Evolutionary conservation across 352 stramenopile species (phyloP).

Genomic region (Plasmopara halstedii): DNA sequence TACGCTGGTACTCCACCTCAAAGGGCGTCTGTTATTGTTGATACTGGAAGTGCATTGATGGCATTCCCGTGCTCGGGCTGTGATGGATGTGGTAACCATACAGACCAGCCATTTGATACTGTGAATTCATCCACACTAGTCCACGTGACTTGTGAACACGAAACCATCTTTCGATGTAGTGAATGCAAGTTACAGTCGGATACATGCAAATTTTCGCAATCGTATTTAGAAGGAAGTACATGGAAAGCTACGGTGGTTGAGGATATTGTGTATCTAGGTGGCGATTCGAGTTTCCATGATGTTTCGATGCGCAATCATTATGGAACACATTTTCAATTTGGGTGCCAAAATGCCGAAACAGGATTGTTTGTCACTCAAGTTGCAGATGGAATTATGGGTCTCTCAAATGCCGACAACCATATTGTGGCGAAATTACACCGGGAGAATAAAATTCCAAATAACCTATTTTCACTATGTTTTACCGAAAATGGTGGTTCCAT

Average conservation of each 20-base stretch:
- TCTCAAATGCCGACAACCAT: slow-evolving; percentile 67
- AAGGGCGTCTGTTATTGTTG: slow-evolving; percentile 72
- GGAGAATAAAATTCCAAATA: slow-evolving; percentile 75
- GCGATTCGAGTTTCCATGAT: slow-evolving; percentile 41
- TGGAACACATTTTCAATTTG: slow-evolving; percentile 74
- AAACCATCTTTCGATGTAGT: slow-evolving; percentile 51
- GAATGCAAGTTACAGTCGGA: slow-evolving; percentile 33
- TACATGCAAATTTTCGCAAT: slow-evolving; percentile 62
- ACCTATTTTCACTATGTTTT: slow-evolving; percentile 79
- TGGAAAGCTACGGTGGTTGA: slow-evolving; percentile 77
- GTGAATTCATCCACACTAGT: slow-evolving; percentile 60
- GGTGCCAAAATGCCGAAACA: slow-evolving; percentile 68
- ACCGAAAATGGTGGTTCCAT: slow-evolving; percentile 56
- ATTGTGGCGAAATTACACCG: slow-evolving; percentile 65
- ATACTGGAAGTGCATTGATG: slow-evolving; percentile 74
- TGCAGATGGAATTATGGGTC: slow-evolving; percentile 78
- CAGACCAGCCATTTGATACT: slow-evolving; percentile 54
- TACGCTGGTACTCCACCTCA: slow-evolving; percentile 76
- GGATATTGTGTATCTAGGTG: slow-evolving; percentile 73
- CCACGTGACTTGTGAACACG: slow-evolving; percentile 51
- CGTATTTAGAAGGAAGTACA: slow-evolving; percentile 82
- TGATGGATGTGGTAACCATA: slow-evolving; percentile 63
- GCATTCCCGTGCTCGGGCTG: slow-evolving; percentile 78
- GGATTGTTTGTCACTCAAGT: slow-evolving; percentile 79
- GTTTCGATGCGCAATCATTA: slow-evolving; percentile 45